Evolutionary conservation across 805 yeast species (phyloP).

Genomic region (Lipomyces chichibuensis): DNA sequence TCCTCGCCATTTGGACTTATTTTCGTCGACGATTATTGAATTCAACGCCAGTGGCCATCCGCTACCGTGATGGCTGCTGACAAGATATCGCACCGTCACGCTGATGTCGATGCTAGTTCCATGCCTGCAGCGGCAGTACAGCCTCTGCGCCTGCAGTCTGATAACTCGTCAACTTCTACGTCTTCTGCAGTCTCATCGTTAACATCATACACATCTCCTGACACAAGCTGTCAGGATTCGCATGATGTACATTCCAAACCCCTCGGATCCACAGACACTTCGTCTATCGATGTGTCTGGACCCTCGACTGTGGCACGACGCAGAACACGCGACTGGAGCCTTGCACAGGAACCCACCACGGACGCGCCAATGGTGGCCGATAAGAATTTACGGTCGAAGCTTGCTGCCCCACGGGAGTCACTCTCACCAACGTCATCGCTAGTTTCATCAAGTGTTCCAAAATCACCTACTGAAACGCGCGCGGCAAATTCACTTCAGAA

Average conservation of each 20-base stretch:
- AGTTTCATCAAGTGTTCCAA: background rate
- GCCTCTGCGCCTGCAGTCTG: background rate
- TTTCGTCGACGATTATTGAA: background rate
- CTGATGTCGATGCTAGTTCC: background rate
- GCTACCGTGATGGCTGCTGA: background rate
- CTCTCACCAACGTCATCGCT: conserved; percentile 5
- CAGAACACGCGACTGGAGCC: background rate
- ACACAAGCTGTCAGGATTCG: background rate
- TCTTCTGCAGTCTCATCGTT: background rate
- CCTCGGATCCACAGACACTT: background rate
- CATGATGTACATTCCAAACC: background rate
- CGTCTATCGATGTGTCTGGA: background rate
- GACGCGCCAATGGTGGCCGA: background rate
- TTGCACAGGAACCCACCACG: background rate
- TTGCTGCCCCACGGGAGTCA: background rate
- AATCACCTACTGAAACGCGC: background rate
- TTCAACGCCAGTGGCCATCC: background rate
- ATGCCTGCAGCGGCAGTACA: background rate
- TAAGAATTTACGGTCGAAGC: background rate
- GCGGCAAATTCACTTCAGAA: conserved; percentile 7
- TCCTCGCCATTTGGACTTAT: background rate
- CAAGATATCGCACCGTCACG: background rate
- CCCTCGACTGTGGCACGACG: background rate
- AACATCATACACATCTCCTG: background rate
- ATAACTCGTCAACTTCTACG: background rate